Base-by-base conservation (phyloP, 2,329 filamentous ascomycete species). In the Sporothrix variecibatus region DNA sequence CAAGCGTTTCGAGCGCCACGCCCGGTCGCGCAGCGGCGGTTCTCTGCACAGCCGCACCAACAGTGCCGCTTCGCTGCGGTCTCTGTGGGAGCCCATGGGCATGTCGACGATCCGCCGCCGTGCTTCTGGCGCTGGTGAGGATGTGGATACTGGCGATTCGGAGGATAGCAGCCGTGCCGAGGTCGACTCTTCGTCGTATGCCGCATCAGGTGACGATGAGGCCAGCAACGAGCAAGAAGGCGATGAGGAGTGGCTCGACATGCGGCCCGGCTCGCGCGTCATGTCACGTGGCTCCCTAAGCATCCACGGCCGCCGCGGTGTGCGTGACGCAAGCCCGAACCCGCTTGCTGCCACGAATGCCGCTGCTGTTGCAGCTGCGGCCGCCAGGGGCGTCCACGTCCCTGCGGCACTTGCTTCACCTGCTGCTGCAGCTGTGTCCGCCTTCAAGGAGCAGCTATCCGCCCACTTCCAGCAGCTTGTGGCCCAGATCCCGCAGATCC, bases 391-490 rank as follows among this genome's bases (percentile, higher is more conserved):
- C 70, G 78, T 79, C 49, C 81, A 83, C 20, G 79, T 78, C 26
- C 81, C 83, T 11, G 80, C 79, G 20, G 80, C 80, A 1, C 83
- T 86, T 53, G 86, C 86, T 23, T 88, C 90, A 1, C 89, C 90
- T 2, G 86, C 87, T 3, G 86, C 87, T 3, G 88, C 90, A 4
- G 88, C 92, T 65, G 88, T 94, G 79, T 86, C 90, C 68, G 92
- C 91, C 17, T 88, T 94, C 83, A 90, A 91, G 78, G 92, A 94
- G 72, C 92, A 95, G 74, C 82, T 95, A 26, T 87, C 91, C 34
- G 87, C 91, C 23, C 93, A 77, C 64, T 73, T 77, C 51, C 75
- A 76, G 64, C 76, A 90, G 81, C 87, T 90, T 64, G 85, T 93
- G 78, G 91, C 91, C 69, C 92, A 91, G 74, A 82, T 92, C 43